These are phyloP conservation scores for Cordyceps sp. DNA, from an alignment of 2,329 filamentous ascomycete species.

Conservation along the genomic window DNA sequence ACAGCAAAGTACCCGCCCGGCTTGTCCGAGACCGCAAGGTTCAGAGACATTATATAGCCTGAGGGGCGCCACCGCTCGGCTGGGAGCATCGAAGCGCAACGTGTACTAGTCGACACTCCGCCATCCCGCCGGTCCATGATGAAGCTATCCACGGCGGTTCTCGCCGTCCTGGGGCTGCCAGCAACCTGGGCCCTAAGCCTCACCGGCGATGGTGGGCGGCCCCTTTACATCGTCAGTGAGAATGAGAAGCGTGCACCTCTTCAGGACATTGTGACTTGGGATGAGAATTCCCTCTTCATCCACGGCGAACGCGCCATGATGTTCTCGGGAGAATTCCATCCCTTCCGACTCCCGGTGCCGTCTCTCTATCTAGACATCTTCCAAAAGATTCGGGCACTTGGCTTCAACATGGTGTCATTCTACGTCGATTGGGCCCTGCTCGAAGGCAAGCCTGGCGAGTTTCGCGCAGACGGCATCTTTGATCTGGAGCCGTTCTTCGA, in stretches of 20 bases:
- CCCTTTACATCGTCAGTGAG: conserved; percentile 8
- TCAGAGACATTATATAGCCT: no score
- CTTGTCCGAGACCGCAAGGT: no score
- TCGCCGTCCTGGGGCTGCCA: conserved; percentile 4
- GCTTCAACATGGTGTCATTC: conserved; percentile 66
- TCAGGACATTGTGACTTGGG: conserved; percentile 44
- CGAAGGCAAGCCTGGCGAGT: conserved; percentile 56
- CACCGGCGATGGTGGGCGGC: conserved; percentile 5
- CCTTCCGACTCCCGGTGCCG: conserved; percentile 35
- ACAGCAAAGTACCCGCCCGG: no score
- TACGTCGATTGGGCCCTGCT: conserved; percentile 66
- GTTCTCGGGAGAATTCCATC: conserved; percentile 60
- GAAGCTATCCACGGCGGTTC: conserved; percentile 7
- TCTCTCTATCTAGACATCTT: conserved; percentile 51
- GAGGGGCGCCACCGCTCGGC: no score
- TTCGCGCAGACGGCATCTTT: conserved; percentile 55
- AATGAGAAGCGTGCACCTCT: conserved; percentile 9
- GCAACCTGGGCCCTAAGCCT: conserved; percentile 5
- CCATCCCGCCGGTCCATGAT: conserved; percentile 5
- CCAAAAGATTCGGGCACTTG: conserved; percentile 67
- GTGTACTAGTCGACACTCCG: no score
- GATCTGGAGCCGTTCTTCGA: conserved; percentile 60
- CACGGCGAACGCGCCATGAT: conserved; percentile 53
- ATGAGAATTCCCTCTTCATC: conserved; percentile 54
- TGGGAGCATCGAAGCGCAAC: no score